Base-by-base conservation (phyloP, 2,329 filamentous ascomycete genomes). In the Aspergillus proliferans region DNA sequence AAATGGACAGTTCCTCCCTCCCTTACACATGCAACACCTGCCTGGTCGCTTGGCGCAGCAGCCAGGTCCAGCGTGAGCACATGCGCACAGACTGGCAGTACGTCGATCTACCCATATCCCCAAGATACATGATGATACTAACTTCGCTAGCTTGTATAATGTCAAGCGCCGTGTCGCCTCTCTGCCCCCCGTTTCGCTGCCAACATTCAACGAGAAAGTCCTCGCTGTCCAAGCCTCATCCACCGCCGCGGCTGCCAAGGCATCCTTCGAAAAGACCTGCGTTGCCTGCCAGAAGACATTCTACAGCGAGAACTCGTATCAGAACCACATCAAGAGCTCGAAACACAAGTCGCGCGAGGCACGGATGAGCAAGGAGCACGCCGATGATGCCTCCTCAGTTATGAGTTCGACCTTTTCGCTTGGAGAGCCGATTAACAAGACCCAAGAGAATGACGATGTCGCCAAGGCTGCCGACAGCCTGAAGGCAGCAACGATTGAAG, bases 61-160 rank as follows among this genome's bases (percentile, higher is more conserved):
- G 88, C 68, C 92, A 97, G 66, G 79, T 94, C 49, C 93, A 98
- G 74, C 85, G 93, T 68, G 85, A 83, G 34, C 93, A 98, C 68
- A 98, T 98, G 93, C 90, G 93, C 70, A 93, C 86, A 61, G 93
- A 98, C 74, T 98, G 93, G 93, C 92, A 98, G 87, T 93, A 79
- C 74, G 88, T 84, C 4, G 47, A 46, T 44, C 22, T 26, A 46
- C 50, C 44, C 52, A 45, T 34, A 26, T 47, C 28, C 47, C 24
- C 3, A 24, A 28, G 18, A 45, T 36, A 22, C 43, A 49, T 53
- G 38, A 56, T 38, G 9, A 15, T 36, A 10, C 33, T 36, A 46
- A 33, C n/a, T 7, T 36, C 2, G 7, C 18, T 51, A 93, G 88
- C 70, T 85, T 93, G 57, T 96, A 96, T 73, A 98, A 98, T 69